Conservation (phyloP, 2,329 filamentous ascomycete genomes). For the Plectosphaerella sp. region DNA sequence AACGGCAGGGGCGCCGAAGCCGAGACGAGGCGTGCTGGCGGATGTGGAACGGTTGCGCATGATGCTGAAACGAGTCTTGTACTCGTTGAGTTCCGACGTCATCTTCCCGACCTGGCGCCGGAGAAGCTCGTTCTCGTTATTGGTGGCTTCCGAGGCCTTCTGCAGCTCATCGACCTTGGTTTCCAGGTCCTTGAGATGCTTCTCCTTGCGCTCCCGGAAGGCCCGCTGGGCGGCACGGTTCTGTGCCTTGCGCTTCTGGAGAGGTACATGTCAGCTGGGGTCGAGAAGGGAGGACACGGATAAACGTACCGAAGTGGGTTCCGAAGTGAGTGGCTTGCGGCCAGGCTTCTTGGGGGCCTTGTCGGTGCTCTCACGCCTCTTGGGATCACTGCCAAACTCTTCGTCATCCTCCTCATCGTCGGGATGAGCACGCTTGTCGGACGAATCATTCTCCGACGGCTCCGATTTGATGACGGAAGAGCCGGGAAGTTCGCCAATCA, state of each 20-base stretch:
- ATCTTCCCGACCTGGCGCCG: constrained; percentile 86
- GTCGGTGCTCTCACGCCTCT: constrained; percentile 77
- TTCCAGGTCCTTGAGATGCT: constrained; percentile 81
- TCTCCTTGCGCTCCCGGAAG: constrained; percentile 93
- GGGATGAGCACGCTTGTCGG: constrained; percentile 69
- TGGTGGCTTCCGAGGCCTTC: constrained; percentile 77
- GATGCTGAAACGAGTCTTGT: constrained; percentile 78
- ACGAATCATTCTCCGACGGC: constrained; percentile 52
- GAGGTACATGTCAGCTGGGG: background rate
- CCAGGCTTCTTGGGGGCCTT: constrained; percentile 94
- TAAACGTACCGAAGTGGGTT: constrained; percentile 84
- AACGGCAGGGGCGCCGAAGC: constrained; percentile 42
- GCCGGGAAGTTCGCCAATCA: constrained; percentile 74
- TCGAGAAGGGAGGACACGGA: background rate
- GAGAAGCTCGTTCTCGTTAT: constrained; percentile 78
- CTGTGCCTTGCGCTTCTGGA: constrained; percentile 89
- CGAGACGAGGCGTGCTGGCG: constrained; percentile 31
- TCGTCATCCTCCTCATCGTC: constrained; percentile 68
- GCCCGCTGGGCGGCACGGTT: constrained; percentile 90
- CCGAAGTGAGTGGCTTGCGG: constrained; percentile 89
- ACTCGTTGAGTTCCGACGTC: constrained; percentile 80
- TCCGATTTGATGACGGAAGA: constrained; percentile 52
- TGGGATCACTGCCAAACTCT: constrained; percentile 44
- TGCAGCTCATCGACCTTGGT: constrained; percentile 72
- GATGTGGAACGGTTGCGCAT: constrained; percentile 28